Evolutionary conservation across 2,329 filamentous ascomycete genomes (phyloP), one percentile per base, ranked within the genome.

Genomic region (Cordyceps fumosorosea): DNA sequence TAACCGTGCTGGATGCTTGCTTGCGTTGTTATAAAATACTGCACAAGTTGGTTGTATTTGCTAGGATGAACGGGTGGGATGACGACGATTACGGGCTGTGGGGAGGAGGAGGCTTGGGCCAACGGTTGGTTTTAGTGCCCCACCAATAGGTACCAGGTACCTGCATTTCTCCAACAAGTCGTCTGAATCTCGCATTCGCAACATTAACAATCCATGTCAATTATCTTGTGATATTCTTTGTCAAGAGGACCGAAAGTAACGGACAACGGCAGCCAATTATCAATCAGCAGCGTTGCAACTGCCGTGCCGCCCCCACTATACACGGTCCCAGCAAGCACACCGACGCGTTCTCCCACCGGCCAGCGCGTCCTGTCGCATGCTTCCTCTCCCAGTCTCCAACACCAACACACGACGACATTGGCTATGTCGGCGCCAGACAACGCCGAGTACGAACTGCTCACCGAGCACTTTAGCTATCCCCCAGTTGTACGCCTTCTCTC

Each of bases 401-500:
- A 26, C 34, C 29, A 51, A n/a, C 45, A 29, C 20, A 50, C 40
- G 18, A 51, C 18, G 12, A n/a, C 37, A 67, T 26, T 50, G 14
- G 48, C 62, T 61, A 76, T 75, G 73, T 65, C 70, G 34, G 64
- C 69, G 6, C 66, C 74, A 66, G 74, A 73, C 64, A 71, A 69
- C 66, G 77, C 81, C 55, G 83, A 86, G 67, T 84, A 82, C 40
- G 84, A 86, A 72, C 84, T 98, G 68, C 82, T 98, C 65, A 97
- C 95, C 2, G 95, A 98, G 81, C 95, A 99, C 73, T 90, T 99
- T 70, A 90, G 91, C 66, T 97, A 96, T 70, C 93, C 95, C 1
- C 95, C 93, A 32, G 85, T 96, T 67, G 93, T 96, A 77, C 71
- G 47, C n/a, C 42, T 26, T 29, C 54, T 7, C 5, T 47, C 24